phyloP scores from a whole-genome alignment of 257 asterid genomes.

The Prunella vulgaris region DNA sequence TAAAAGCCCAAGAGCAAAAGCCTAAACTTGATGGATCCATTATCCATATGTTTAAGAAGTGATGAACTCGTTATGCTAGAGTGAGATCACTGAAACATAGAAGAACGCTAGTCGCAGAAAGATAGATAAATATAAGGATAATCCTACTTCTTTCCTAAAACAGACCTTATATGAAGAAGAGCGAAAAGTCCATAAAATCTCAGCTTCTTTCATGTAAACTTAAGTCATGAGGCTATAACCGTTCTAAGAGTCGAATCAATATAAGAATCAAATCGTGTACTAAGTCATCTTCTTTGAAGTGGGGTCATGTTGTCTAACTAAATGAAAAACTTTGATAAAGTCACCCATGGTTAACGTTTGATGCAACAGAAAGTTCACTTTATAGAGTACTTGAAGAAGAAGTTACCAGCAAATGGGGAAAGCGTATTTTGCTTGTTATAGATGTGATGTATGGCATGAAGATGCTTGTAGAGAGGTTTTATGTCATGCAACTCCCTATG shows the following conservation, averaged over 20 bases:
- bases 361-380: background rate
- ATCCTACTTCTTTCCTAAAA: background rate
- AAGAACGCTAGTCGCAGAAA: conserved; percentile 7
- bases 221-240: background rate
- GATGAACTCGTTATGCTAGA: background rate
- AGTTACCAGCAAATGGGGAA: conserved; percentile 94
- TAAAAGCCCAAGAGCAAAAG: background rate
- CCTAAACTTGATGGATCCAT: background rate
- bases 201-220: conserved; percentile 6
- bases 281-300: background rate
- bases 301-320: background rate
- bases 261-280: background rate
- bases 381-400: conserved; percentile 12
- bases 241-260: background rate
- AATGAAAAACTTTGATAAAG: background rate
- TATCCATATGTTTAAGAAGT: background rate
- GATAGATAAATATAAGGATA: background rate
- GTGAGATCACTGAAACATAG: conserved; percentile 11
- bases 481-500: conserved; percentile 94
- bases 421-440: conserved; percentile 98
- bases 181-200: conserved; percentile 1
- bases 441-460: conserved; percentile 93
- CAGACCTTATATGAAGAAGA: background rate
- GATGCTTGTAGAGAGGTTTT: conserved; percentile 88
- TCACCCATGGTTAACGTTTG: background rate